phyloP scores from a whole-genome alignment of 1,139 yeast genomes.

The Diutina mesorugosa region DNA sequence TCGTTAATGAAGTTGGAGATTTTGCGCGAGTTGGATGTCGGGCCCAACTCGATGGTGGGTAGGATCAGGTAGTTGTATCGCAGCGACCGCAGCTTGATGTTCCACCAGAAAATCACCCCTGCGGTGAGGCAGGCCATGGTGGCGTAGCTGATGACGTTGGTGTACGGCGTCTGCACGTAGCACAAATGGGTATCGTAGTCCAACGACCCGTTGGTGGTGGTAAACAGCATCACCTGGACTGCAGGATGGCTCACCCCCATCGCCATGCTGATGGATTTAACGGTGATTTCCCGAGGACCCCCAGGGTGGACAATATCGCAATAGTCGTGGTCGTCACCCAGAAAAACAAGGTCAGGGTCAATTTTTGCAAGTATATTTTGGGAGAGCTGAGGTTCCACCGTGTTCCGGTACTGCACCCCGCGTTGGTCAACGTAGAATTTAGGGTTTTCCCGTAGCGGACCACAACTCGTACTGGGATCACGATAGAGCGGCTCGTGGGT shows the following conservation, averaged over 20 bases:
- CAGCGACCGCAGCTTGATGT: slow-evolving; percentile 15
- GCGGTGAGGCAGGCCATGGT: slow-evolving; percentile 23
- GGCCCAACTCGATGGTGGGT: slow-evolving; percentile 7
- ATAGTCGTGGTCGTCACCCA: slow-evolving; percentile 96
- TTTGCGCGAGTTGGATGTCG: slow-evolving; percentile 7
- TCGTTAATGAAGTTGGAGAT: slow-evolving; percentile 10
- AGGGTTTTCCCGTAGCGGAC: slow-evolving; percentile 28
- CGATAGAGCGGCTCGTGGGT: slow-evolving; percentile 39
- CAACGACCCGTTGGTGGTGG: slow-evolving; percentile 7
- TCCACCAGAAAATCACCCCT: slow-evolving; percentile 17
- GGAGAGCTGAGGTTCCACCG: slow-evolving; percentile 18
- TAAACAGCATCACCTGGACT: slow-evolving; percentile 32
- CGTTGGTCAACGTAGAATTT: slow-evolving; percentile 11
- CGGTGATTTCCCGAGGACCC: slow-evolving; percentile 30
- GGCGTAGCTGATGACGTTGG: slow-evolving; percentile 26
- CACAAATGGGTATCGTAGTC: slow-evolving; percentile 30
- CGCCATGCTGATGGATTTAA: slow-evolving; percentile 47
- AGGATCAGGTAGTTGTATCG: slow-evolving; percentile 10
- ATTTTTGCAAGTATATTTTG: slow-evolving; percentile 17
- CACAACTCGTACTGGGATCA: slow-evolving; percentile 24
- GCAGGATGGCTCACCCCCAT: slow-evolving; percentile 46
- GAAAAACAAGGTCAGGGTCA: slow-evolving; percentile 38
- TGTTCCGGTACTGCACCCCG: slow-evolving; percentile 45
- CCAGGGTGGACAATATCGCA: slow-evolving; percentile 59
- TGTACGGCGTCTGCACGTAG: slow-evolving; percentile 36